Base-by-base conservation (phyloP, 305 asterid genomes). In the Fraxinus nigra region DNA sequence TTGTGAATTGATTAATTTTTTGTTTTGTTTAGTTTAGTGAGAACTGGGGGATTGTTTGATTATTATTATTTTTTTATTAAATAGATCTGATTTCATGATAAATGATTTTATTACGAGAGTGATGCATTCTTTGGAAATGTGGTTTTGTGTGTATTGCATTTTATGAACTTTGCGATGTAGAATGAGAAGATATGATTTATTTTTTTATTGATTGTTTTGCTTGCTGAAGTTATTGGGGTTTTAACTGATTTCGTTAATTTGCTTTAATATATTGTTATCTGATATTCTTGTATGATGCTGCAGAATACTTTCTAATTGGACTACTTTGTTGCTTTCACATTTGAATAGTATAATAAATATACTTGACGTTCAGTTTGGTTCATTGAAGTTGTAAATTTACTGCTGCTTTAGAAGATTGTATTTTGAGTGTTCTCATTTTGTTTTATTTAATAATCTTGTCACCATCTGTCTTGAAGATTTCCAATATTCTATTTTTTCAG, bases 1-100 rank as follows among this genome's bases (percentile, higher is more conserved):
- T 61, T 28, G 18, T 69, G n/a, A 43, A 20, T 79, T 56, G 20
- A 2, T 4, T 70, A 75, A 10, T 69, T 28, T 67, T 79, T 72
- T 24, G 24, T 46, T 82, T 28, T 69, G 8, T 61, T 24, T 28
- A 28, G 30, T 28, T 28, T 56, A 75, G 75, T 79, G 73, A 46
- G 51, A 56, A 80, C 76, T 61, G 69, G 81, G 54, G 85, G 85
- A 54, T 54, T 54, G 11, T 54, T 48, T 48, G 59, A 5, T 9
- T 40, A 7, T 46, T 32, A 32, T 32, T 33, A 5, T 88, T 10
- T 43, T 0, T 8, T 48, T 67, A 69, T 78, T 83, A 26, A 69
- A 43, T 79, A 77, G 82, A 79, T 83, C 87, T 33, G 82, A 79
- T 79, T 77, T 78, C 59, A 13, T 20, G 18, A 37, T 73, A 79